phyloP scores from a whole-genome alignment of 2,329 filamentous ascomycete genomes.

The Fusarium verrucosum region DNA sequence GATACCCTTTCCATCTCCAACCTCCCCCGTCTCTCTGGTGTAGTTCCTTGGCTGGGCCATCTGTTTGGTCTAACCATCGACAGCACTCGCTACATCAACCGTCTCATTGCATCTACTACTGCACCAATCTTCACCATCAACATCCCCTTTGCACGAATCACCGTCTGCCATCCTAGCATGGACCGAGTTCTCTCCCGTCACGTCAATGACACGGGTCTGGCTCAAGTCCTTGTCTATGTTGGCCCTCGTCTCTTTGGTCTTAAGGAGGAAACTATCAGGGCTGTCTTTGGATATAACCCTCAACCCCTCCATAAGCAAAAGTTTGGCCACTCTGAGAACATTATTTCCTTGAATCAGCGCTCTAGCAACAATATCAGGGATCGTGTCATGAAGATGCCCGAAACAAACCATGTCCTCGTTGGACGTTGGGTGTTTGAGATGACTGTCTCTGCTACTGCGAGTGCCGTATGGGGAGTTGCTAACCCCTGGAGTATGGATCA shows the following conservation, averaged over 20 bases:
- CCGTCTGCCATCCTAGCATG: constrained; percentile 43
- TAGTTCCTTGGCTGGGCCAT: constrained; percentile 42
- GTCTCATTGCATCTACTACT: constrained; percentile 36
- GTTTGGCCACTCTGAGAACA: constrained; percentile 40
- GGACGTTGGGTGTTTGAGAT: constrained; percentile 46
- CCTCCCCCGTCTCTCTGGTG: constrained; percentile 33
- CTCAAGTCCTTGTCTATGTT: constrained; percentile 46
- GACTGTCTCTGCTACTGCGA: constrained; percentile 46
- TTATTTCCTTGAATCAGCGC: constrained; percentile 35
- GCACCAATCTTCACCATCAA: constrained; percentile 45
- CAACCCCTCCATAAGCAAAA: constrained; percentile 43
- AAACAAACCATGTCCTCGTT: constrained; percentile 32
- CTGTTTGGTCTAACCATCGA: constrained; percentile 38
- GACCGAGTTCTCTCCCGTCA: constrained; percentile 44
- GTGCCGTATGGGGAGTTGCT: constrained; percentile 45
- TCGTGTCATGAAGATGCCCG: constrained; percentile 34
- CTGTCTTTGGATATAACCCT: constrained; percentile 43
- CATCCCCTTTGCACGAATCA: constrained; percentile 43
- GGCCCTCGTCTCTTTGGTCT: constrained; percentile 44
- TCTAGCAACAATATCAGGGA: constrained; percentile 37
- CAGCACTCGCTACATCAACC: constrained; percentile 43
- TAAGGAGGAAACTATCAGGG: constrained; percentile 31
- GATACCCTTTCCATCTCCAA: constrained; percentile 29
- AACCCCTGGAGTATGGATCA: constrained; percentile 47
- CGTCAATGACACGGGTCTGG: constrained; percentile 44